Conservation (phyloP, 169 alveolate genomes). For the Plasmodium berghei region DNA sequence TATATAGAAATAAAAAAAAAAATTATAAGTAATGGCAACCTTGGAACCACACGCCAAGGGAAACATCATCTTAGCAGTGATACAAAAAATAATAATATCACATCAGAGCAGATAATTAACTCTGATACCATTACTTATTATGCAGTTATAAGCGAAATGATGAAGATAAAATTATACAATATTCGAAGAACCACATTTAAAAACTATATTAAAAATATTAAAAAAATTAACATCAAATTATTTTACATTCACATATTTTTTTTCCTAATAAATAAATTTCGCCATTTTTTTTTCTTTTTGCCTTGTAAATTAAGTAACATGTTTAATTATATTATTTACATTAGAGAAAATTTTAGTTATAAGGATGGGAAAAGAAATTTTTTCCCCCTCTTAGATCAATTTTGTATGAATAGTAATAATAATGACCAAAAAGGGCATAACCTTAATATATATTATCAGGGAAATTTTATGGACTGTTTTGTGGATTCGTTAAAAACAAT, state of each 20-base stretch:
- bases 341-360: conserved; percentile 14
- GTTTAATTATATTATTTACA: conserved; percentile 54
- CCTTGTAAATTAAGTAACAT: conserved; percentile 48
- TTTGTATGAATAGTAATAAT: conserved; percentile 14
- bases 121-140: conserved; percentile 11
- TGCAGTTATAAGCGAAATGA: conserved; percentile 61
- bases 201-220: conserved; percentile 65
- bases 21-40: not conserved
- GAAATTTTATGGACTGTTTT: conserved; percentile 59
- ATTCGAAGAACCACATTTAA: conserved; percentile 32
- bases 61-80: not conserved
- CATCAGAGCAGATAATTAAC: not conserved
- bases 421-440: not conserved
- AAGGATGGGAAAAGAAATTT: conserved; percentile 32
- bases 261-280: conserved; percentile 47
- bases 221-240: conserved; percentile 43
- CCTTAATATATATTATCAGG: conserved; percentile 40
- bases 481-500: conserved; percentile 42
- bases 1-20: conserved; percentile 55
- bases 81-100: not conserved
- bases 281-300: conserved; percentile 53
- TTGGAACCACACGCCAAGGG: not conserved
- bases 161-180: conserved; percentile 64
- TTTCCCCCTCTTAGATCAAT: conserved; percentile 14
- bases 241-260: conserved; percentile 58